Conservation (phyloP, 2,329 filamentous ascomycete genomes). For the Torrubiella hemipterigena region DNA sequence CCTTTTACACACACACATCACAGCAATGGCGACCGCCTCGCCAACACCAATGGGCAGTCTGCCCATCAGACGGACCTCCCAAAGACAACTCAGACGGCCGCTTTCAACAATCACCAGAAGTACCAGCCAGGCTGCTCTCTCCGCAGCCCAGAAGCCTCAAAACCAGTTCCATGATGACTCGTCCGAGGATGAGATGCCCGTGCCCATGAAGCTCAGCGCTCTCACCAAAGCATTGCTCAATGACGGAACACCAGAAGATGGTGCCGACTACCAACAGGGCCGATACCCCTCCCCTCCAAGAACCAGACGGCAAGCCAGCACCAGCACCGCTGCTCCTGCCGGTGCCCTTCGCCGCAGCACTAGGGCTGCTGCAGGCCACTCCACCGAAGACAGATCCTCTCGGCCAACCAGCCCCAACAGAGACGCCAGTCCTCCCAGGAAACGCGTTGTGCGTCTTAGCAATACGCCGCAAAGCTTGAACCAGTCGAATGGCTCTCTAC, state of each 20-base stretch:
- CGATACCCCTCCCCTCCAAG: conserved; percentile 31
- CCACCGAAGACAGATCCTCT: conserved; percentile 22
- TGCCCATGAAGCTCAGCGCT: conserved; percentile 87
- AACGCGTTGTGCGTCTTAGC: conserved; percentile 46
- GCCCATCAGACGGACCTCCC: conserved; percentile 39
- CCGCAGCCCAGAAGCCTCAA: conserved; percentile 18
- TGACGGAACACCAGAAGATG: conserved; percentile 40
- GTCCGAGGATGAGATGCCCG: conserved; percentile 86
- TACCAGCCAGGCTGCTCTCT: conserved; percentile 28
- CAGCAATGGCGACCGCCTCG: conserved; percentile 38
- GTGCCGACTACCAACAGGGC: conserved; percentile 26
- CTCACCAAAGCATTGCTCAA: conserved; percentile 77
- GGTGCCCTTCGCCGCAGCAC: conserved; percentile 32
- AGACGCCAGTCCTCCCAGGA: conserved; percentile 41
- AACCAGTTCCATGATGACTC: conserved; percentile 57
- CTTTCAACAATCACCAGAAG: conserved; percentile 28
- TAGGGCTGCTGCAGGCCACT: conserved; percentile 35
- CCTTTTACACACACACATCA: not conserved
- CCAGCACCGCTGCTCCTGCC: conserved; percentile 28
- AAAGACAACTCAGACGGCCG: conserved; percentile 41
- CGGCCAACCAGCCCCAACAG: conserved; percentile 33
- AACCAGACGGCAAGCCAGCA: conserved; percentile 37
- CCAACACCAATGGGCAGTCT: conserved; percentile 42
- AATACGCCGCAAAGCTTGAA: conserved; percentile 32
- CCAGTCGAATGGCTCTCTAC: conserved; percentile 27